Conservation (phyloP, 768 basidiomycete species). For the Mycena pura region DNA sequence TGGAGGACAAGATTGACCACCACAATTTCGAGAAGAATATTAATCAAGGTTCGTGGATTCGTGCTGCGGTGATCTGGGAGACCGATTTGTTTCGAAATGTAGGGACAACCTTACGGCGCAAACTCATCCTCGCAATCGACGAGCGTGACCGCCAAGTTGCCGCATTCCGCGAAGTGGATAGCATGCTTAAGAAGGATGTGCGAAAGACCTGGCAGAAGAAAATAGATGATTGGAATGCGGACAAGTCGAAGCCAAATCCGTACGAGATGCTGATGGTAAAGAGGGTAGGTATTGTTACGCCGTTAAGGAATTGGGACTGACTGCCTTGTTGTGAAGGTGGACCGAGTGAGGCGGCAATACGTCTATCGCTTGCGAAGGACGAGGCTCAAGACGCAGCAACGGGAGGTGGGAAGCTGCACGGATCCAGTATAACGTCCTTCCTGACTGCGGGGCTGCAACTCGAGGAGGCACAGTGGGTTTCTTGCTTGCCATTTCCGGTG, state of each 20-base stretch:
- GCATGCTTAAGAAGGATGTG: not conserved
- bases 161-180: not conserved
- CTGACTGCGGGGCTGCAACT: not conserved
- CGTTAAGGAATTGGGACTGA: too few relatives aligned
- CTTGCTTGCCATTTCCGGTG: not conserved
- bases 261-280: not conserved
- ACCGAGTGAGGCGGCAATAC: not conserved
- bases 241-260: not conserved
- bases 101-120: not conserved
- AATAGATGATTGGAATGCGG: not conserved
- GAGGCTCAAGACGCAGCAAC: not conserved
- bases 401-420: not conserved
- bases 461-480: not conserved
- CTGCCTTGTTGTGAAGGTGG: too few relatives aligned
- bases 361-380: not conserved
- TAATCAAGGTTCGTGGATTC: not conserved
- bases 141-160: not conserved
- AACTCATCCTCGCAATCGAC: not conserved
- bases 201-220: not conserved
- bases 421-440: not conserved
- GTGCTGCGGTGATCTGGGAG: too few relatives aligned
- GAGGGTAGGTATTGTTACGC: not conserved
- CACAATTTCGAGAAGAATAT: slow-evolving; percentile 23
- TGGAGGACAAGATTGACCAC: slow-evolving; percentile 35
- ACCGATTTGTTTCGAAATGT: too few relatives aligned